phyloP scores from a whole-genome alignment of 2,329 filamentous ascomycete genomes.

The Sordariomycetes sp. region DNA sequence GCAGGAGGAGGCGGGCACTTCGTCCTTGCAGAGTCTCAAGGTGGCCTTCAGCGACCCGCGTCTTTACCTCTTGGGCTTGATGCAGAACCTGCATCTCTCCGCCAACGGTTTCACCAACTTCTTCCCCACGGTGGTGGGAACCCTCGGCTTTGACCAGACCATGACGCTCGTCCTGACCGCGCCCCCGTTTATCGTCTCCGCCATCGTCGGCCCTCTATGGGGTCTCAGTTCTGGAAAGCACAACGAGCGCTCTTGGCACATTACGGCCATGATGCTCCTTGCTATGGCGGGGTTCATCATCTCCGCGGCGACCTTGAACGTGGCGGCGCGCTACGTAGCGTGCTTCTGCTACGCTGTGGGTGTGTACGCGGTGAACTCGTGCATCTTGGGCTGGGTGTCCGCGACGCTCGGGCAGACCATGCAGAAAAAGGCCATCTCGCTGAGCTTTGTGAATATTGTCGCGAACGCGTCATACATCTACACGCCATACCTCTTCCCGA shows the following conservation, averaged over 20 bases:
- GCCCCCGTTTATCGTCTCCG: slow-evolving; percentile 17
- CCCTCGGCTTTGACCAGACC: slow-evolving; percentile 13
- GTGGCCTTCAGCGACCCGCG: slow-evolving; percentile 22
- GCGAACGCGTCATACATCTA: slow-evolving; percentile 33
- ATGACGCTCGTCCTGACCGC: slow-evolving; percentile 18
- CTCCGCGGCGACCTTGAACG: slow-evolving; percentile 9
- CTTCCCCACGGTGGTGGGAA: slow-evolving; percentile 17
- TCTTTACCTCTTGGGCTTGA: slow-evolving; percentile 20
- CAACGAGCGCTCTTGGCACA: slow-evolving; percentile 26
- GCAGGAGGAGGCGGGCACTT: slow-evolving; percentile 7
- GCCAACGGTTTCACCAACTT: slow-evolving; percentile 24
- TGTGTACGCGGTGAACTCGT: slow-evolving; percentile 26
- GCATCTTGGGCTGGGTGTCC: slow-evolving; percentile 31
- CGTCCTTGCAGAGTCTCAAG: slow-evolving; percentile 11
- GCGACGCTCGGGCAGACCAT: slow-evolving; percentile 28
- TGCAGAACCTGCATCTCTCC: slow-evolving; percentile 42
- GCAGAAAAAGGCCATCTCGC: slow-evolving; percentile 30
- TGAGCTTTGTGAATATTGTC: slow-evolving; percentile 30
- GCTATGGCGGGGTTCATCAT: slow-evolving; percentile 15
- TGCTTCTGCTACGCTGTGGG: slow-evolving; percentile 24
- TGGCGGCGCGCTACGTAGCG: slow-evolving; percentile 17
- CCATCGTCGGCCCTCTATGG: slow-evolving; percentile 17
- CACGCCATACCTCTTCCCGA: slow-evolving; percentile 31
- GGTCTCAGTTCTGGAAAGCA: slow-evolving; percentile 24
- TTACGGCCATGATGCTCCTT: slow-evolving; percentile 12